Percentiles rank a stretch among this genome's conserved stretches.
phyloP scores from a whole-genome alignment of 176 grass and related monocot species.

The Secale cereale region DNA sequence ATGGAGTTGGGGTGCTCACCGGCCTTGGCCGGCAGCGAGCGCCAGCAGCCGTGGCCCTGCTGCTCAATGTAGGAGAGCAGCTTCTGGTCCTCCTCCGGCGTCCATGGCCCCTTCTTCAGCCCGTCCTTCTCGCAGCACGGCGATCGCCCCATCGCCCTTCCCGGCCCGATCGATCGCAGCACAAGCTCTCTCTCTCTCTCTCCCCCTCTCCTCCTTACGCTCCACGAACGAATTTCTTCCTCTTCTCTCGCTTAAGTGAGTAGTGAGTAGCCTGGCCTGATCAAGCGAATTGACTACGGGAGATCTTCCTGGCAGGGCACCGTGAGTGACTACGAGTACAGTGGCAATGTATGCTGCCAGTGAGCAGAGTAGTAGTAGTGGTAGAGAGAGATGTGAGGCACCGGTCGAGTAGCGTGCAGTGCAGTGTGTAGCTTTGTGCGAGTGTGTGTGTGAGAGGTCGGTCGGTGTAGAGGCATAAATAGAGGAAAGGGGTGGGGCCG shows the following conservation, averaged over 20 bases:
- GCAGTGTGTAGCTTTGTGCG: background rate
- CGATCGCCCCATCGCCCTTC: slow-evolving; percentile 59
- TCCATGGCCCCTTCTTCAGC: slow-evolving; percentile 94
- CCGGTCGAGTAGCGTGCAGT: background rate
- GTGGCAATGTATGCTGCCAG: slow-evolving; percentile 13
- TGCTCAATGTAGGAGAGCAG: slow-evolving; percentile 92
- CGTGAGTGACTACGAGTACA: background rate
- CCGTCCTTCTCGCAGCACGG: slow-evolving; percentile 97
- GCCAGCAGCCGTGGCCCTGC: slow-evolving; percentile 77
- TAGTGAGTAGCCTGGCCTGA: background rate
- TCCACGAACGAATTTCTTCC: background rate
- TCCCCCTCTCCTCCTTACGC: background rate
- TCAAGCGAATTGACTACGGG: slow-evolving; percentile 34
- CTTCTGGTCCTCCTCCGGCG: slow-evolving; percentile 95
- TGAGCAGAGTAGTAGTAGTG: background rate
- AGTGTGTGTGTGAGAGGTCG: background rate
- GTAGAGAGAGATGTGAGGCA: background rate
- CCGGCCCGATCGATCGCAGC: background rate
- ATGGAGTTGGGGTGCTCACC: background rate
- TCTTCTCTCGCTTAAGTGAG: background rate
- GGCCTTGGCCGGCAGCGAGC: slow-evolving; percentile 54
- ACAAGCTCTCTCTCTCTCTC: background rate
- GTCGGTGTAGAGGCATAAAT: slow-evolving; percentile 54
- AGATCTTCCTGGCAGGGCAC: slow-evolving; percentile 31
- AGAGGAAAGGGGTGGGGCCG: background rate